A percentile compares a stretch with the other conserved stretches of the same genome.
Evolutionary conservation across 768 basidiomycete genomes (phyloP).

Genomic region (Tephrocybe sp.): DNA sequence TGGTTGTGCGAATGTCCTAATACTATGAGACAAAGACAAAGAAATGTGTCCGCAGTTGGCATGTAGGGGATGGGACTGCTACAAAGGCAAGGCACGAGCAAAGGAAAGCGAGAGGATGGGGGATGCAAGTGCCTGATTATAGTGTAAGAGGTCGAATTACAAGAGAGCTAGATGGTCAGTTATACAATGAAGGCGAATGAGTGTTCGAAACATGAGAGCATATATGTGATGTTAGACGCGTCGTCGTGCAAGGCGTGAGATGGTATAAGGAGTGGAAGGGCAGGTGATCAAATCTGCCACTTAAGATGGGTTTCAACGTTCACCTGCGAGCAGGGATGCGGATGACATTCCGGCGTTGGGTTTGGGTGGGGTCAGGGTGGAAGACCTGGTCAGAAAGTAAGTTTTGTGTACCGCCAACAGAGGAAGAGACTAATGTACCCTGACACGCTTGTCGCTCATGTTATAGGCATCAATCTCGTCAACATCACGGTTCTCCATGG

Average conservation of each 20-base stretch:
- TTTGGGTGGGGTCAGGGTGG: slow-evolving; percentile 11
- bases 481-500: slow-evolving; percentile 23
- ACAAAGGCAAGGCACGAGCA: slow-evolving; percentile 1
- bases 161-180: background rate
- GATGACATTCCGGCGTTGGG: slow-evolving; percentile 14
- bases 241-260: background rate
- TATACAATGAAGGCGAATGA: slow-evolving; percentile 12
- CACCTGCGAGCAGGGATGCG: slow-evolving; percentile 16
- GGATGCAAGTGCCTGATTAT: slow-evolving; percentile 7
- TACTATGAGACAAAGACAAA: too few relatives aligned
- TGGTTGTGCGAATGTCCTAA: too few relatives aligned
- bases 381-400: slow-evolving; percentile 11
- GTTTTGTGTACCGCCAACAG: background rate
- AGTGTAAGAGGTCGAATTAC: slow-evolving; percentile 6
- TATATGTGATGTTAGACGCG: slow-evolving; percentile 3
- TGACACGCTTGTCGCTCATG: slow-evolving; percentile 38
- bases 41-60: background rate
- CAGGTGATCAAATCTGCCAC: slow-evolving; percentile 6
- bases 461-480: slow-evolving; percentile 3
- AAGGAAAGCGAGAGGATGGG: background rate
- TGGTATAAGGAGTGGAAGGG: background rate
- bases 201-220: slow-evolving; percentile 3
- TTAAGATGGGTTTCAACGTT: background rate
- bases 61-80: background rate
- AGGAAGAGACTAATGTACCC: slow-evolving; percentile 21